Percentiles rank a stretch among this genome's conserved stretches.
phyloP scores from a whole-genome alignment of 306 rosid species.

The Astragalus membranaceus region DNA sequence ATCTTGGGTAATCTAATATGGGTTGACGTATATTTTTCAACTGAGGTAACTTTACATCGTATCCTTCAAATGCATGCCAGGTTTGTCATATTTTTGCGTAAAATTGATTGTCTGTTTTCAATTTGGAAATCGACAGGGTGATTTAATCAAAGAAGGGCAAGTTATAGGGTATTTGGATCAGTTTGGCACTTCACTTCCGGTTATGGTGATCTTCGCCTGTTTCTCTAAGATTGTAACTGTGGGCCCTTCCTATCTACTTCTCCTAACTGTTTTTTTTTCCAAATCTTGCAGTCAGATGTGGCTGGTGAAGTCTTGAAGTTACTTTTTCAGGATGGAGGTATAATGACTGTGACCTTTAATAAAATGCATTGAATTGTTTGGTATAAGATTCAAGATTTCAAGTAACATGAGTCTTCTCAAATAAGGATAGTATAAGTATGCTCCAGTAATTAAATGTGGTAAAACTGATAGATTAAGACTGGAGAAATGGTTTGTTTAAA shows the following conservation, averaged over 20 bases:
- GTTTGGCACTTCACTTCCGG: conserved; percentile 84
- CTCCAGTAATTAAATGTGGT: not conserved
- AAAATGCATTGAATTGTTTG: not conserved
- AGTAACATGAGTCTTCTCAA: not conserved
- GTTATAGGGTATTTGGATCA: conserved; percentile 88
- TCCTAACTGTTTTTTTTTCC: conserved; percentile 25
- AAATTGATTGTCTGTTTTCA: not conserved
- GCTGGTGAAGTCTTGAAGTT: conserved; percentile 86
- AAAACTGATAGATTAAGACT: not conserved
- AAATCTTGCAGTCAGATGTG: conserved; percentile 70
- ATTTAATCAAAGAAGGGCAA: conserved; percentile 81
- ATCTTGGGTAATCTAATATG: not conserved
- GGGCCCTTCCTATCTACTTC: conserved; percentile 1
- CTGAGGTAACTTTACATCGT: not conserved
- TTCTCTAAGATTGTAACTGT: not conserved
- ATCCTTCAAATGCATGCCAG: not conserved
- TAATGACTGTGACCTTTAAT: conserved; percentile 10
- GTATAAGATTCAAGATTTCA: not conserved
- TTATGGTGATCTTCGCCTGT: conserved; percentile 51
- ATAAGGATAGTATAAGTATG: not conserved
- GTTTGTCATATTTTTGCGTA: not conserved
- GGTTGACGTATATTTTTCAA: conserved; percentile 1
- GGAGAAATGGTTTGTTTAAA: not conserved
- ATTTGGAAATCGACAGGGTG: conserved; percentile 56
- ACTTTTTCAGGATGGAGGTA: conserved; percentile 91